Evolutionary conservation across 2,329 filamentous ascomycete genomes (phyloP).

Genomic region (Sarocladiaceae sp.): DNA sequence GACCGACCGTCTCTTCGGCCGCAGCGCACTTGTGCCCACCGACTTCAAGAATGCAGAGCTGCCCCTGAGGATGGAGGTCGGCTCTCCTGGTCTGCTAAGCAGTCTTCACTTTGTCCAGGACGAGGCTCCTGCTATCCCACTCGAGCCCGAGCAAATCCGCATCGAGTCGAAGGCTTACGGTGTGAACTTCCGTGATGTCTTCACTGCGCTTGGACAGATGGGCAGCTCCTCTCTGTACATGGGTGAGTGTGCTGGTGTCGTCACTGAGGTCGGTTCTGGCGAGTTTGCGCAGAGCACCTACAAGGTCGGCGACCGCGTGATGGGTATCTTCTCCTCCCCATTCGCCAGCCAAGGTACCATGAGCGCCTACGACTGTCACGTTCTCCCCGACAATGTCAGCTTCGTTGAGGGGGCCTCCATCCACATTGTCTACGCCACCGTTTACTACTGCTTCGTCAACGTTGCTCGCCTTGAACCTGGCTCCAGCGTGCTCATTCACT

Average conservation of each 20-base stretch:
- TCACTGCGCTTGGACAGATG: conserved; percentile 25
- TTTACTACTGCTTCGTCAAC: conserved; percentile 2
- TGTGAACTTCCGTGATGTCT: conserved; percentile 18
- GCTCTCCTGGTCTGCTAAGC: conserved; percentile 3
- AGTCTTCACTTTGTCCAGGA: conserved; percentile 11
- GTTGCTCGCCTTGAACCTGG: neutral
- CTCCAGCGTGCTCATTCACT: conserved; percentile 25
- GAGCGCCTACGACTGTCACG: neutral
- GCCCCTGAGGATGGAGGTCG: conserved; percentile 4
- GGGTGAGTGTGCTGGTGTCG: conserved; percentile 16
- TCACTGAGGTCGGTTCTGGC: conserved; percentile 14
- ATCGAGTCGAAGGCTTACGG: conserved; percentile 18
- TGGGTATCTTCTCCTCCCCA: conserved; percentile 15
- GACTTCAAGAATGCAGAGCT: neutral
- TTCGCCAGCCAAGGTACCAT: neutral
- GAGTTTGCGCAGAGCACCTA: conserved; percentile 14
- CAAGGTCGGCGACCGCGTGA: conserved; percentile 16
- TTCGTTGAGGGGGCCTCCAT: conserved; percentile 3
- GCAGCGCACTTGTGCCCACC: neutral
- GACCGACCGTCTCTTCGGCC: neutral
- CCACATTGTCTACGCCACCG: neutral
- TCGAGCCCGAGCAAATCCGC: conserved; percentile 22
- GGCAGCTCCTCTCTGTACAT: conserved; percentile 21
- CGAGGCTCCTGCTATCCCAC: conserved; percentile 2
- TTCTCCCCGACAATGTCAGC: neutral